Conservation (phyloP, 2,329 filamentous ascomycete species). For the Fusarium sp. region DNA sequence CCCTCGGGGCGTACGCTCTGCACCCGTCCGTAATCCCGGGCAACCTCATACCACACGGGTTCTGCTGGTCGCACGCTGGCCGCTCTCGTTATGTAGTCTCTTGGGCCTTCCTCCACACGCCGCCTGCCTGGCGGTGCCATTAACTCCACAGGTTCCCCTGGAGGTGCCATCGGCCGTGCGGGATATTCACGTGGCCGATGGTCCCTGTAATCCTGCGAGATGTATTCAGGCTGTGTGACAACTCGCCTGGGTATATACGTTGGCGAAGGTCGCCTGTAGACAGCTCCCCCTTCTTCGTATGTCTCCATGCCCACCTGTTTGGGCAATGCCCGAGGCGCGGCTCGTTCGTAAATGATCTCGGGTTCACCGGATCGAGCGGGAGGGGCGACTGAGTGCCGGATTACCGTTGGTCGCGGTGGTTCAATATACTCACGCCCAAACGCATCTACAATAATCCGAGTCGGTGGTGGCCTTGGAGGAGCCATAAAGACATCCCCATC, state of each 20-base stretch:
- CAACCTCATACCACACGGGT: slow-evolving; percentile 55
- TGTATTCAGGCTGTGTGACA: slow-evolving; percentile 72
- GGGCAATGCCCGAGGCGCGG: slow-evolving; percentile 63
- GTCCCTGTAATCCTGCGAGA: slow-evolving; percentile 62
- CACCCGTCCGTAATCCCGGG: slow-evolving; percentile 57
- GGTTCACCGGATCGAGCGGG: slow-evolving; percentile 59
- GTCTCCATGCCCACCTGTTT: slow-evolving; percentile 60
- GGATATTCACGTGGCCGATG: slow-evolving; percentile 71
- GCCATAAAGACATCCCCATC: slow-evolving; percentile 64
- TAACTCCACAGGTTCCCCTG: slow-evolving; percentile 62
- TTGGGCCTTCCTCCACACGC: slow-evolving; percentile 59
- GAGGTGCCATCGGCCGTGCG: slow-evolving; percentile 58
- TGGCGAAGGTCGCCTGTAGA: slow-evolving; percentile 66
- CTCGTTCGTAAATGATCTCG: slow-evolving; percentile 75
- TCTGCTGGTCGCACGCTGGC: slow-evolving; percentile 69
- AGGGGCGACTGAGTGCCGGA: slow-evolving; percentile 65
- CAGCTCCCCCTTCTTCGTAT: slow-evolving; percentile 61
- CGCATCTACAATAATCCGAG: slow-evolving; percentile 83
- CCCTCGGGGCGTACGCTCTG: slow-evolving; percentile 57
- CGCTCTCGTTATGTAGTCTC: slow-evolving; percentile 67
- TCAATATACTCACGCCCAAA: slow-evolving; percentile 84
- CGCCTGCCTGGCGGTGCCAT: slow-evolving; percentile 56
- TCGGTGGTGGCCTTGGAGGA: slow-evolving; percentile 63
- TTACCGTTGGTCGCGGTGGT: slow-evolving; percentile 58
- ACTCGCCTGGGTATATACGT: slow-evolving; percentile 65